Evolutionary conservation across 345 rosid species (phyloP), one percentile per base, ranked within the genome.

Genomic region (Eucalyptus paniculata): DNA sequence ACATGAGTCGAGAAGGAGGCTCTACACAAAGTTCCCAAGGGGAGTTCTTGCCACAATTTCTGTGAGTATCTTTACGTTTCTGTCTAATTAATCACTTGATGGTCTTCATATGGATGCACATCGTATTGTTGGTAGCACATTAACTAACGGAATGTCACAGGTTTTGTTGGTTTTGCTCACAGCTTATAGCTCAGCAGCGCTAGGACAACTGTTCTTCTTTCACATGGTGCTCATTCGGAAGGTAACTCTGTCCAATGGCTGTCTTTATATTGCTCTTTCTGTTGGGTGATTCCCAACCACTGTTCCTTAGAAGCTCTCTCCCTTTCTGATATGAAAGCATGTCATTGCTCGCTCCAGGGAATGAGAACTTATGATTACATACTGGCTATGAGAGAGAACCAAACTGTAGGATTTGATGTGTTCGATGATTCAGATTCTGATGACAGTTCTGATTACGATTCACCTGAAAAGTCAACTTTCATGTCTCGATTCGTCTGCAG

Each of bases 141-240:
- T 83, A 24, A n/a, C 86, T 88, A 19, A 28, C 90, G 72, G 50
- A 88, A 49, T 87, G 49, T 89, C 88, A 62, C 95, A 98, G 99
- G 92, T 97, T 89, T 18, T 97, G 90, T 86, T 98, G 93, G 95
- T 95, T 77, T 92, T 96, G 87, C 92, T 98, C 90, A 95, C 98
- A 23, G 95, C 96, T 86, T 98, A 96, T 88, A 95, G 99, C 80
- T 92, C 99, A 3, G 99, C 99, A 10, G 99, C 99, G 53, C 94
- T 98, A 95, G 98, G 99, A 47, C 99, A 98, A 91, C 99, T 98
- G 89, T 96, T 98, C 94, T 92, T 98, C 91, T 98, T 98, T 92
- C 99, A 97, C 90, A 94, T 95, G 69, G 98, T 98, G 93, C 98
- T 98, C 89, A 98, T 97, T 67, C 95, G 99, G 89, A 98, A 98